These are phyloP conservation scores for Paramecium octaurelia DNA, from an alignment of 73 alveolate genomes.

Conservation along the genomic window DNA sequence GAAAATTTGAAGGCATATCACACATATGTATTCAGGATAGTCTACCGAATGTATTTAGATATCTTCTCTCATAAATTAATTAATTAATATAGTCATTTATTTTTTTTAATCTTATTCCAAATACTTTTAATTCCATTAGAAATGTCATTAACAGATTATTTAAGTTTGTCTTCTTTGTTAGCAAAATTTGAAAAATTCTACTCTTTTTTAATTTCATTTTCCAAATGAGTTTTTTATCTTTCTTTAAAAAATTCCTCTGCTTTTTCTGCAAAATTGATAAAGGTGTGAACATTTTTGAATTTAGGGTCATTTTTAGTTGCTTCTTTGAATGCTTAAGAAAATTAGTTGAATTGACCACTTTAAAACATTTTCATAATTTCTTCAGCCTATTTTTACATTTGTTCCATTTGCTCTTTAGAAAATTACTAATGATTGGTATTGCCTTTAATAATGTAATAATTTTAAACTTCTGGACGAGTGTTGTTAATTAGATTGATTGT, in stretches of 20 bases:
- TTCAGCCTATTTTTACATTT: neutral
- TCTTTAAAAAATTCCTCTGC: neutral
- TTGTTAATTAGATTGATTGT: neutral
- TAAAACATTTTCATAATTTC: neutral
- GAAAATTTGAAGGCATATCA: neutral
- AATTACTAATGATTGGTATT: neutral
- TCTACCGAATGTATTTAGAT: neutral
- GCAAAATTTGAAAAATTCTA: neutral
- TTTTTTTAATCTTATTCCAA: neutral
- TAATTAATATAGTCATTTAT: neutral
- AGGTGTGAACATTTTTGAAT: neutral
- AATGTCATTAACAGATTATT: neutral
- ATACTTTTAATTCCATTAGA: neutral
- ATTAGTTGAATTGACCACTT: neutral
- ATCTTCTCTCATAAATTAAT: neutral
- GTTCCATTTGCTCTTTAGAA: neutral
- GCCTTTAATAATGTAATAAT: neutral
- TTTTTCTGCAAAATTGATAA: neutral
- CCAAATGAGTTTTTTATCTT: neutral
- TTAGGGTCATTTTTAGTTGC: neutral
- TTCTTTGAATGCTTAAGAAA: neutral
- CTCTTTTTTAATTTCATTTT: slow-evolving; percentile 1
- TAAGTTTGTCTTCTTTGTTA: neutral
- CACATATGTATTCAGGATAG: neutral
- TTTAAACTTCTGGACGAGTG: neutral